Percentiles rank a stretch among this genome's conserved stretches.
Evolutionary conservation across 441 rosid genomes (phyloP).

Genomic region (Sinapis alba): DNA sequence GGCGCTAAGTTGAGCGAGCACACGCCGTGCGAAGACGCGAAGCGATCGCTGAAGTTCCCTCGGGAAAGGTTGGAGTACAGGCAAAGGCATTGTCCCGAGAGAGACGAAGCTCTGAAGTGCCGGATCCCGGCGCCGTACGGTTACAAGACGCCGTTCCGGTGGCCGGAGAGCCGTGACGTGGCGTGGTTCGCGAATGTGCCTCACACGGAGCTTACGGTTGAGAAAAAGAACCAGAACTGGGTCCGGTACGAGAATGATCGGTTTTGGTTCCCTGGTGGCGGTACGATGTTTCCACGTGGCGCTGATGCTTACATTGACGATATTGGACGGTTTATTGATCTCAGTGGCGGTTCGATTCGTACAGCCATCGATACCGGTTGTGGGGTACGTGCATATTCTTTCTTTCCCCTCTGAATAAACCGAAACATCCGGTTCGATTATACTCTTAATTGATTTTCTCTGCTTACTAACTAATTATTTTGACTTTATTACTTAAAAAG

Average conservation of each 20-base stretch:
- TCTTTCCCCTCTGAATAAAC: not conserved
- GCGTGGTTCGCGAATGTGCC: constrained; percentile 81
- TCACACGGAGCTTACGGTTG: constrained; percentile 63
- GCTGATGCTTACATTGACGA: constrained; percentile 68
- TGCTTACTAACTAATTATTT: not conserved
- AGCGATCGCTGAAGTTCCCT: constrained; percentile 53
- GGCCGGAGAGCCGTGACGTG: constrained; percentile 65
- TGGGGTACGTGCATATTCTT: constrained; percentile 53
- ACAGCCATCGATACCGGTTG: constrained; percentile 81
- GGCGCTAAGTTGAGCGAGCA: constrained; percentile 51
- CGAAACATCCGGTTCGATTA: constrained; percentile 13
- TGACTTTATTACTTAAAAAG: not conserved
- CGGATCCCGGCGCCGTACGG: constrained; percentile 64
- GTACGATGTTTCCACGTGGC: constrained; percentile 74
- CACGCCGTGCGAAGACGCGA: constrained; percentile 76
- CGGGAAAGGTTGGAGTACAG: constrained; percentile 52
- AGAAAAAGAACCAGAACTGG: constrained; percentile 75
- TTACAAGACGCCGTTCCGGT: constrained; percentile 57
- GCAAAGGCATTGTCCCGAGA: constrained; percentile 76
- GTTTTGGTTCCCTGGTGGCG: constrained; percentile 72
- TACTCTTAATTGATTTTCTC: not conserved
- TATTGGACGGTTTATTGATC: constrained; percentile 60
- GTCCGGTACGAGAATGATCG: constrained; percentile 54
- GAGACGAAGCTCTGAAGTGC: constrained; percentile 45
- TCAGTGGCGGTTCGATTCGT: constrained; percentile 59